phyloP scores from a whole-genome alignment of 202 grass and related monocot species.

The Setaria viridis region DNA sequence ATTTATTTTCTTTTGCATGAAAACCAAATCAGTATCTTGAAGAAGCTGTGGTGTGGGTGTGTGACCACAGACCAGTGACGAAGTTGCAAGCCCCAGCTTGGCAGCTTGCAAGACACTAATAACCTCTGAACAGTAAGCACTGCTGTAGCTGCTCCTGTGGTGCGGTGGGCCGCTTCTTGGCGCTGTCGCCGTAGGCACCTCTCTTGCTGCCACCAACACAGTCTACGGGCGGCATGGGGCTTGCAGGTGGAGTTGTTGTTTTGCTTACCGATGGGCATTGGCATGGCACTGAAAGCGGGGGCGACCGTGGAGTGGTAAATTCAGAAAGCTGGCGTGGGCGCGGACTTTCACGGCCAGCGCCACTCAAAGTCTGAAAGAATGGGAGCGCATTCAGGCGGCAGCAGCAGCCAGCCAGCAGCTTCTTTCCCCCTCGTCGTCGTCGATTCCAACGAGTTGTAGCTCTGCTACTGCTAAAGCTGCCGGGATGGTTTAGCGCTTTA shows the following conservation, averaged over 20 bases:
- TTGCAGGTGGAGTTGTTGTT: constrained; percentile 7
- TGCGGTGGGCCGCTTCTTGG: too few species aligned
- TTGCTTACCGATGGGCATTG: constrained; percentile 28
- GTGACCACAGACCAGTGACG: neutral
- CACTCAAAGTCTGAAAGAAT: constrained; percentile 19
- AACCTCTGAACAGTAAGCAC: neutral
- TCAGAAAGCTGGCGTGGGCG: constrained; percentile 45
- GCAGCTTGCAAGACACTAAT: neutral
- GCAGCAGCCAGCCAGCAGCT: neutral
- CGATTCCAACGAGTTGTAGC: constrained; percentile 20
- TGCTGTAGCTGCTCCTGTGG: neutral
- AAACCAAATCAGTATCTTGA: neutral
- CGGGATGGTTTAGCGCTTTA: constrained; percentile 39
- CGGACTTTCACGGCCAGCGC: constrained; percentile 49
- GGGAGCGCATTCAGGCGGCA: neutral
- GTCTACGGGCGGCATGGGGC: constrained; percentile 6
- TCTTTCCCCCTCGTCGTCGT: constrained; percentile 31
- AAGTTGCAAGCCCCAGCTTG: neutral
- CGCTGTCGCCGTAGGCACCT: constrained; percentile 27
- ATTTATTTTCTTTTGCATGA: too few species aligned
- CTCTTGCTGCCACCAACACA: neutral
- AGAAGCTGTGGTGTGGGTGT: neutral
- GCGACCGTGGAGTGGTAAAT: constrained; percentile 37
- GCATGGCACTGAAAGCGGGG: constrained; percentile 53
- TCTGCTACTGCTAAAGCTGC: constrained; percentile 7